Percentiles rank a stretch among this genome's conserved stretches.
These are phyloP conservation scores for Cryptosporidium canis DNA, from an alignment of 169 alveolate species.

Conservation along the genomic window DNA sequence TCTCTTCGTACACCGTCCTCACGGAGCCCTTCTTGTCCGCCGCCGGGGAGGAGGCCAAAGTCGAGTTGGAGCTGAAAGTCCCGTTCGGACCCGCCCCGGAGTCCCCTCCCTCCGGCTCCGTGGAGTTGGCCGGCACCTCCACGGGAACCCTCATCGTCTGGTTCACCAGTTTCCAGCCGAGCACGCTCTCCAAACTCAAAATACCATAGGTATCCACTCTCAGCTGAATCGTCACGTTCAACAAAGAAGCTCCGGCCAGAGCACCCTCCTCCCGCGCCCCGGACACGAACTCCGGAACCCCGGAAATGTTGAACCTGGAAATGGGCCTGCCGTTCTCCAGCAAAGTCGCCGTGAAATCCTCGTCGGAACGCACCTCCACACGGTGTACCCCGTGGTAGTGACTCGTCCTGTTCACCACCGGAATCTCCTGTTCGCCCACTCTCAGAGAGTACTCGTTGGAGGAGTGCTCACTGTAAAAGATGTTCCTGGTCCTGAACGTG, in stretches of 20 bases:
- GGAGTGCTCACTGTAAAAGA: constrained; percentile 40
- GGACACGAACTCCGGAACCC: constrained; percentile 15
- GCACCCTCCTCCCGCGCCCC: neutral
- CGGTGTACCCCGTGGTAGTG: constrained; percentile 33
- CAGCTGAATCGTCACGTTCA: constrained; percentile 38
- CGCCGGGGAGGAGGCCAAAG: neutral
- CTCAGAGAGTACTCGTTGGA: constrained; percentile 16
- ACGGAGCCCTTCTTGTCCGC: neutral
- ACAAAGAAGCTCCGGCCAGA: neutral
- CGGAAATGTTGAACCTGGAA: constrained; percentile 42
- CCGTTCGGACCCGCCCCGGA: neutral
- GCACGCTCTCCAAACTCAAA: constrained; percentile 40
- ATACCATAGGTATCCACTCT: constrained; percentile 55
- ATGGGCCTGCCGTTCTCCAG: constrained; percentile 12
- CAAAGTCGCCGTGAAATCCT: constrained; percentile 3
- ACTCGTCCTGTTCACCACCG: constrained; percentile 11
- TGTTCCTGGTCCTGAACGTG: constrained; percentile 48
- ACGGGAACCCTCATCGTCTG: constrained; percentile 49
- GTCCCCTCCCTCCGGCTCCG: neutral
- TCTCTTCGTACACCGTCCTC: constrained; percentile 35
- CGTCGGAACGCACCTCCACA: neutral
- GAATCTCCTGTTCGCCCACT: neutral
- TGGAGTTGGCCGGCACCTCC: constrained; percentile 6
- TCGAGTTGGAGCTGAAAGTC: neutral
- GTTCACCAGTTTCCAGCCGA: constrained; percentile 66